These are phyloP conservation scores for Hypoxylon cercidicola DNA, from an alignment of 495 filamentous ascomycete species.

Conservation along the genomic window DNA sequence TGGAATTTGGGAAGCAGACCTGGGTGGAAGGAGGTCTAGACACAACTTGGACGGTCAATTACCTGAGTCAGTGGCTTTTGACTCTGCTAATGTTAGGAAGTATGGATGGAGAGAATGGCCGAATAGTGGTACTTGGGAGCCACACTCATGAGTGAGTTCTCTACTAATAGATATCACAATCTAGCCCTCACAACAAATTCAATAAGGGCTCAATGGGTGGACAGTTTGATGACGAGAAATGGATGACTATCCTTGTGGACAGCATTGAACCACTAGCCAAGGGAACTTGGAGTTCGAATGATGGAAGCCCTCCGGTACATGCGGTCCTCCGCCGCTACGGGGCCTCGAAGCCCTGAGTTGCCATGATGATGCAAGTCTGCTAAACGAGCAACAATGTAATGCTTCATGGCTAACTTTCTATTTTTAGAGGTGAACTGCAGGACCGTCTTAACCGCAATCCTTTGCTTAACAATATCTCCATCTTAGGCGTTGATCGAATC, in stretches of 20 bases:
- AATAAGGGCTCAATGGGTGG: conserved; percentile 2
- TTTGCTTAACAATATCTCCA: conserved; percentile 35
- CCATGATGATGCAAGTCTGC: conserved; percentile 42
- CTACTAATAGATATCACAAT: not conserved
- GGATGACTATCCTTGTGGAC: conserved; percentile 15
- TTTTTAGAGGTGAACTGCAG: conserved; percentile 39
- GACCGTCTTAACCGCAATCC: conserved; percentile 38
- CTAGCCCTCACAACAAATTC: conserved; percentile 2
- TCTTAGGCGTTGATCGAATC: conserved; percentile 40
- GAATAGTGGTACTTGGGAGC: conserved; percentile 52
- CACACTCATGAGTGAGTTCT: conserved; percentile 44
- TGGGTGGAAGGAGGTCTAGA: conserved; percentile 46
- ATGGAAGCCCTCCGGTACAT: conserved; percentile 20
- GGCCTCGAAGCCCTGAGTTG: conserved; percentile 39
- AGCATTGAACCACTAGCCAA: conserved; percentile 32
- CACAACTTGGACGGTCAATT: conserved; percentile 51
- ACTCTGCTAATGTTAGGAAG: not conserved
- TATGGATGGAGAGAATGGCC: conserved; percentile 6
- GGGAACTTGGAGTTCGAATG: conserved; percentile 39
- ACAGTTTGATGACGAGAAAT: conserved; percentile 28
- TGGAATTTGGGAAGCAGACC: conserved; percentile 31
- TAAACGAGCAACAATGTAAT: not conserved
- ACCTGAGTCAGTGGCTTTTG: conserved; percentile 48
- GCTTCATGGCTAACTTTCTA: not conserved
- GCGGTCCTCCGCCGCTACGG: conserved; percentile 45